Base-by-base conservation (phyloP, 1,139 yeast genomes). In the Hyphopichia khmerensis region DNA sequence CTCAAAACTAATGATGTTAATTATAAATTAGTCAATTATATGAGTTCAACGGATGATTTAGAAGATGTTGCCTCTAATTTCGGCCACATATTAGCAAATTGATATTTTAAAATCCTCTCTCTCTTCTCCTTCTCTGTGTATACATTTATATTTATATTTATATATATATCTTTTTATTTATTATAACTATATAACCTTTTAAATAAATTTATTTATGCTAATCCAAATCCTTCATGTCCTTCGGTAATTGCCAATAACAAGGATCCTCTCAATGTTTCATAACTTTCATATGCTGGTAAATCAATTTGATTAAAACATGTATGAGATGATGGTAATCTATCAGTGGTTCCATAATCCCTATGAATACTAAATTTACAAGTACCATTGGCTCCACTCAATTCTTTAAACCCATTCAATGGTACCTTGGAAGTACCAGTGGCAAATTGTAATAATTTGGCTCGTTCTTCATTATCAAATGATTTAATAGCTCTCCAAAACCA, bases 401-500 rank as follows among this genome's bases (percentile, higher is more conserved):
- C 96, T 55, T 87, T 85, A 60, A 95, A 95, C 2, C 99, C 99
- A 59, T 87, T 87, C 51, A 91, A 72, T 21, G 99, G 99, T 8
- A 95, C 99, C 64, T 93, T 91, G 44, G 96, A 85, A 0, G 99
- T 93, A 48, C 99, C 99, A 0, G 99, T 95, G 2, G 96, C 95
- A 72, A 93, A 95, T 59, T 95, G 99, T 46, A 95, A 69, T 49
- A 95, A 68, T 58, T 91, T 90, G 16, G 99, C 99, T 42, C 96
- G 77, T 59, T 93, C 98, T 62, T 93, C 99, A 35, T 81, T 81
- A 57, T 90, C 97, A 65, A 93, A 93, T 1, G 97, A 88, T 55
- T 90, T 82, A 14, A 95, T 97, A 1, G 98, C 97, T 59, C 98
- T 77, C 99, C 99, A 95, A 67, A 93, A 95, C 90, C 98, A 93